Percentiles rank a stretch among this genome's conserved stretches.
Conservation (phyloP, 2,329 filamentous ascomycete genomes). For the Pseudocercospora vitis region DNA sequence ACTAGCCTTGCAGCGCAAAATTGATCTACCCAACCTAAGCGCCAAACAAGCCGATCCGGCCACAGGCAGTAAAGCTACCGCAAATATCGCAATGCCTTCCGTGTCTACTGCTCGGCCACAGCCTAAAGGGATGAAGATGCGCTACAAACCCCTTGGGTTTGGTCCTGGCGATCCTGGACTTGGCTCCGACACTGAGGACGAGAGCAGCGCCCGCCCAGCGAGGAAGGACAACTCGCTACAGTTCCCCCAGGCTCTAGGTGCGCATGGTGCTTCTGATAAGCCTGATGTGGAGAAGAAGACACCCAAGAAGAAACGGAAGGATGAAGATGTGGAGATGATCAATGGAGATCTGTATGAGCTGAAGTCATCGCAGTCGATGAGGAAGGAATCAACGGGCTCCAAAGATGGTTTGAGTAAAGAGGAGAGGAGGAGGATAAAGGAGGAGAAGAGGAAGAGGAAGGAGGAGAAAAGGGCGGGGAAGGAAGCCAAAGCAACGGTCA, state of each 20-base stretch:
- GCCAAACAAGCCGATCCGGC: slow-evolving; percentile 44
- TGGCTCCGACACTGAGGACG: slow-evolving; percentile 42
- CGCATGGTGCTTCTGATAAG: slow-evolving; percentile 41
- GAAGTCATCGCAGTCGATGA: slow-evolving; percentile 23
- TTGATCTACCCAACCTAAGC: slow-evolving; percentile 52
- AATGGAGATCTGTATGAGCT: slow-evolving; percentile 10
- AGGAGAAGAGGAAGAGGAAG: slow-evolving; percentile 41
- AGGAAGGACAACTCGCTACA: slow-evolving; percentile 22
- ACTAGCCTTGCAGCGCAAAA: slow-evolving; percentile 65
- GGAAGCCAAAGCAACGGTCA: slow-evolving; percentile 21
- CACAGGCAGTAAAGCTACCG: slow-evolving; percentile 43
- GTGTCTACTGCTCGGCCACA: slow-evolving; percentile 61
- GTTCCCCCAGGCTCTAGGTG: slow-evolving; percentile 32
- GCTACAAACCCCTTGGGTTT: slow-evolving; percentile 67
- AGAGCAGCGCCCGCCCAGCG: slow-evolving; percentile 43
- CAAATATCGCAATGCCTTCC: slow-evolving; percentile 48
- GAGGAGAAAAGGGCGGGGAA: slow-evolving; percentile 40
- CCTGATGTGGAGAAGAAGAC: slow-evolving; percentile 37
- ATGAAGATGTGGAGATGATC: slow-evolving; percentile 37
- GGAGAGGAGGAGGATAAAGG: slow-evolving; percentile 42
- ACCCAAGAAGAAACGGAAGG: slow-evolving; percentile 41
- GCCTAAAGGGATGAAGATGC: slow-evolving; percentile 65
- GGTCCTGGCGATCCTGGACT: slow-evolving; percentile 47
- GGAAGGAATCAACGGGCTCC: slow-evolving; percentile 23
- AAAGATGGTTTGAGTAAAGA: slow-evolving; percentile 29